phyloP scores from a whole-genome alignment of 1,139 yeast species.

The Sugiyamaella paludigena region DNA sequence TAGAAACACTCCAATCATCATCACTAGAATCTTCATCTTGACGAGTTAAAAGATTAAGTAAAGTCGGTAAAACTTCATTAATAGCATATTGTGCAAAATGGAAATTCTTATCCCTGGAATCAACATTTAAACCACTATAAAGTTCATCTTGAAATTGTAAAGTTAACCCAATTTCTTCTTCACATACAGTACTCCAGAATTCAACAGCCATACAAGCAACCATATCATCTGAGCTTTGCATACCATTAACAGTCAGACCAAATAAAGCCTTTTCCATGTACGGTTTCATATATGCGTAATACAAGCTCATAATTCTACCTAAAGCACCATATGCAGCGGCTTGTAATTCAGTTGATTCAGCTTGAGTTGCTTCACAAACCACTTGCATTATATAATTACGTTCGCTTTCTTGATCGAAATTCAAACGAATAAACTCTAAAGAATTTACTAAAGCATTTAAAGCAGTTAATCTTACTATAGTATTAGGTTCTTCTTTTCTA shows the following conservation, averaged over 20 bases:
- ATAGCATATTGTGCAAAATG: constrained; percentile 85
- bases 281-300: constrained; percentile 84
- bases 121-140: constrained; percentile 15
- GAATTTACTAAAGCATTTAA: constrained; percentile 89
- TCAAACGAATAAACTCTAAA: constrained; percentile 79
- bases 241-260: constrained; percentile 85
- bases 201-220: constrained; percentile 99
- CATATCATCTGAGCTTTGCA: constrained; percentile 80
- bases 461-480: constrained; percentile 81
- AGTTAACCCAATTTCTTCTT: constrained; percentile 84
- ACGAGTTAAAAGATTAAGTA: constrained; percentile 72
- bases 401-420: constrained; percentile 91
- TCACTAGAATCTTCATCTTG: constrained; percentile 79
- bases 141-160: constrained; percentile 49
- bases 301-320: constrained; percentile 86
- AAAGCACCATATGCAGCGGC: constrained; percentile 96
- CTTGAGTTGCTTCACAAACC: constrained; percentile 97
- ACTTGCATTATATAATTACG: constrained; percentile 97
- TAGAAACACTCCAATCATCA: constrained; percentile 96
- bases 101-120: constrained; percentile 34
- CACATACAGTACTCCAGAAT: constrained; percentile 97
- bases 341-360: constrained; percentile 75
- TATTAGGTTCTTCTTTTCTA: constrained; percentile 72
- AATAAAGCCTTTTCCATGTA: constrained; percentile 97
- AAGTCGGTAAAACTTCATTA: constrained; percentile 81